phyloP scores from a whole-genome alignment of 371 early-diverging fungal species.

The Mortierella sp. region DNA sequence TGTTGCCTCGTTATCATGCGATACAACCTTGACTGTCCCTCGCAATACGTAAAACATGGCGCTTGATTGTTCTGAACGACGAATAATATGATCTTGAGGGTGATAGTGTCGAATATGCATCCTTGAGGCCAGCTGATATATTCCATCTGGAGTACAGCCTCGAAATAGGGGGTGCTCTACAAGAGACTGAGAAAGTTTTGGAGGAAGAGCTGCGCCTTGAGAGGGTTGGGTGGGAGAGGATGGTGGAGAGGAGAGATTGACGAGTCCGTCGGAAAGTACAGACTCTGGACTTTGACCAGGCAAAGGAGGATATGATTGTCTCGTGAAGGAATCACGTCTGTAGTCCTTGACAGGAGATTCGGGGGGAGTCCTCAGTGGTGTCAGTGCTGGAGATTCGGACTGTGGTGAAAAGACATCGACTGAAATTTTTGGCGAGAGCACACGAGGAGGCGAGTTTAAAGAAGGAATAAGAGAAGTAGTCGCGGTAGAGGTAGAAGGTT shows the following conservation, averaged over 20 bases:
- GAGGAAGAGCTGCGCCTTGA: conserved; percentile 28
- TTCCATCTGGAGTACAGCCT: conserved; percentile 34
- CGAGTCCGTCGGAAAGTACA: background rate
- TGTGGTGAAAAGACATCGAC: conserved; percentile 16
- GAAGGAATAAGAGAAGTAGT: background rate
- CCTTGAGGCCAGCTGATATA: conserved; percentile 43
- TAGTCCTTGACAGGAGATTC: conserved; percentile 38
- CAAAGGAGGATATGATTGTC: conserved; percentile 11
- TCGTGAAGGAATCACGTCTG: conserved; percentile 31
- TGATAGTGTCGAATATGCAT: conserved; percentile 58
- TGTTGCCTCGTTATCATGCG: conserved; percentile 81
- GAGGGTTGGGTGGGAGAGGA: conserved; percentile 23
- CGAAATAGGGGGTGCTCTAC: conserved; percentile 48
- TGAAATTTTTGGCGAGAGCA: conserved; percentile 38
- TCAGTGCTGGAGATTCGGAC: background rate
- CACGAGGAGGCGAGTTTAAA: conserved; percentile 18
- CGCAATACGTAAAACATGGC: conserved; percentile 90
- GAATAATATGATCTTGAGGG: conserved; percentile 56
- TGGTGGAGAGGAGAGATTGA: conserved; percentile 29
- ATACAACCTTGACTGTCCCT: conserved; percentile 84
- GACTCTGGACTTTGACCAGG: background rate
- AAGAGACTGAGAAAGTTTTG: conserved; percentile 44
- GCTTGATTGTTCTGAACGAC: conserved; percentile 70
- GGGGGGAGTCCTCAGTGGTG: conserved; percentile 39
- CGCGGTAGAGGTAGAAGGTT: background rate